Base-by-base conservation (phyloP, 2,329 filamentous ascomycete species). In the Diaporthe capsici region DNA sequence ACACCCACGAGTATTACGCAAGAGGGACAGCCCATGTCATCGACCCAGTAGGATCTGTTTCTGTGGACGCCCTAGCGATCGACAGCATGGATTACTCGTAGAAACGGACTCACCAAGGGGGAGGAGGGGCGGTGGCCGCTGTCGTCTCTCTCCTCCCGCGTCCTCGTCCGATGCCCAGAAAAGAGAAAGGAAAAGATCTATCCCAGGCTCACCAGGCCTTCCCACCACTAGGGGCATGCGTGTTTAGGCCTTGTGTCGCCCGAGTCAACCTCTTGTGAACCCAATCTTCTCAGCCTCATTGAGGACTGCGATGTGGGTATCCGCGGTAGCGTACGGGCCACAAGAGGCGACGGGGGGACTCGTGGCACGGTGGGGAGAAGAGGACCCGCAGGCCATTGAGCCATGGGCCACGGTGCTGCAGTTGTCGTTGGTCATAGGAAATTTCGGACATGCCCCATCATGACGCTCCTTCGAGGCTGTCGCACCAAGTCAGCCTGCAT, bases 221-320 rank as follows among this genome's bases (percentile, higher is more conserved):
- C 60, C n/a, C 60, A 53, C 31, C 65, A 53, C 44, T 28, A 28
- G n/a, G 31, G 47, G 65, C 31, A 53, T 34, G 47, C 47, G 47
- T 39, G 34, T 15, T 37, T n/a, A 3, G 65, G 25, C 15, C 22
- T 22, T 53, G 65, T 68, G 31, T 34, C 34, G 47, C 65, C 65
- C 65, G 65, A 68, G 65, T 53, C 65, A 68, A 68, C 65, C 47
- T 68, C 65, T 39, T 68, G 65, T 68, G 65, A 53, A 53, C 65
- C 65, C 65, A 68, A 68, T 68, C 47, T 68, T 68, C 65, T 68
- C 65, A 68, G 65, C 65, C 65, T 68, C 65, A 53, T 53, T 39
- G 65, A 53, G 65, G 65, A 68, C 44, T 68, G 65, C 31, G 47
- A 53, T 31, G 65, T 68, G 65, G 65, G 65, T 53, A 68, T 53